Evolutionary conservation across 768 basidiomycete species (phyloP).

Genomic region (Termitomyces eurrhizus): DNA sequence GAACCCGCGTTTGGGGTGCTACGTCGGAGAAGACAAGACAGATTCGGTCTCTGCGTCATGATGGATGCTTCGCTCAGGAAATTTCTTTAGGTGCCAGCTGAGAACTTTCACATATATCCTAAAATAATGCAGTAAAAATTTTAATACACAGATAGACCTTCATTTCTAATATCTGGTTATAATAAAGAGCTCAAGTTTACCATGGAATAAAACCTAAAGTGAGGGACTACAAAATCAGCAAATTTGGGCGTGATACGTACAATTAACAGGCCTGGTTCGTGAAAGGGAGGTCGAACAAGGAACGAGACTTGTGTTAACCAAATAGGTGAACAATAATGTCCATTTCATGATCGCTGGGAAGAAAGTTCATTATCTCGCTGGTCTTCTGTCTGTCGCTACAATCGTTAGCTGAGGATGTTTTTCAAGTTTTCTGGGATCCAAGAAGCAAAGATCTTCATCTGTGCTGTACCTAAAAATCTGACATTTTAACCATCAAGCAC

Average conservation of each 20-base stretch:
- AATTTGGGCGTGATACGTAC: neutral
- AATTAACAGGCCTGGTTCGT: neutral
- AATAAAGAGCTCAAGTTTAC: neutral
- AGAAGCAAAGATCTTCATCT: neutral
- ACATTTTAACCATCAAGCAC: neutral
- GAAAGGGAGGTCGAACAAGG: too few relatives aligned
- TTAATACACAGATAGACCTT: neutral
- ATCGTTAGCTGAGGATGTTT: neutral
- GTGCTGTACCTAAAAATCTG: neutral
- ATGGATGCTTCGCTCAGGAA: neutral
- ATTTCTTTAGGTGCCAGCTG: too few relatives aligned
- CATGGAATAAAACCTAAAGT: neutral
- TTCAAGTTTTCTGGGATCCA: neutral
- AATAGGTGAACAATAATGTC: neutral
- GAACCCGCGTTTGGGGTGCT: constrained; percentile 43
- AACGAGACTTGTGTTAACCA: too few relatives aligned
- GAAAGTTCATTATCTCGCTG: neutral
- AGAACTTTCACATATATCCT: neutral
- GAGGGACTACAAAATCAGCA: neutral
- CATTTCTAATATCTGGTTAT: neutral
- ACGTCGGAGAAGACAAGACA: constrained; percentile 28
- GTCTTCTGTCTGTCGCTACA: neutral
- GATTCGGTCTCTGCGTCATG: neutral
- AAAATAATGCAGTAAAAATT: neutral
- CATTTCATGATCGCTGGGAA: neutral